A percentile compares a stretch with the other conserved stretches of the same genome.
Evolutionary conservation across 108 stramenopile genomes (phyloP).

Genomic region (Cylindrotheca closterium): DNA sequence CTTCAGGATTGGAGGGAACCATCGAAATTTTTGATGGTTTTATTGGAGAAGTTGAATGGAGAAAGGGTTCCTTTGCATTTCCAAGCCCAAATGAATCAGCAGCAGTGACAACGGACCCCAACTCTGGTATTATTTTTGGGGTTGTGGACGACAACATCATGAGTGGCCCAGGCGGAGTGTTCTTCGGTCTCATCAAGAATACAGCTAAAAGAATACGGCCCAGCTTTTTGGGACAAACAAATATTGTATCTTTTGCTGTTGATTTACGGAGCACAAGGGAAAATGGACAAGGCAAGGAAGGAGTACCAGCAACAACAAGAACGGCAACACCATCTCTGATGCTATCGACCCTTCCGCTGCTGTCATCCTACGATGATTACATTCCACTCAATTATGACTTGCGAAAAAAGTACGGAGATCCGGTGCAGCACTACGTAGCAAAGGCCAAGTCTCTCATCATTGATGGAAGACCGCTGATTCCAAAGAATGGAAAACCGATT

Average conservation of each 20-base stretch:
- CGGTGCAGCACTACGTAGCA: conserved; percentile 57
- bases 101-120: conserved; percentile 7
- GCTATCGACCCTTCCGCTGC: conserved; percentile 43
- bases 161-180: conserved; percentile 63
- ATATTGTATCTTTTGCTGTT: conserved; percentile 37
- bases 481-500: conserved; percentile 21
- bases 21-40: conserved; percentile 59
- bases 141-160: conserved; percentile 47
- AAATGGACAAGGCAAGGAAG: not conserved
- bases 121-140: conserved; percentile 43
- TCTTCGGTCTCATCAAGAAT: conserved; percentile 60
- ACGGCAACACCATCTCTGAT: conserved; percentile 20
- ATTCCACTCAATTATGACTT: conserved; percentile 51
- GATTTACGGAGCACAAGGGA: conserved; percentile 32
- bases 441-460: conserved; percentile 31
- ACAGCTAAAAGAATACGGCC: conserved; percentile 63
- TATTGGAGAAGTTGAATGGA: conserved; percentile 64
- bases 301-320: not conserved
- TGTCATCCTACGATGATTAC: conserved; percentile 19
- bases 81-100: conserved; percentile 13
- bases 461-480: conserved; percentile 38
- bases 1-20: conserved; percentile 37
- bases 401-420: conserved; percentile 48
- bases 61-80: conserved; percentile 47
- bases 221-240: conserved; percentile 59